Percentiles rank a stretch among this genome's conserved stretches.
phyloP scores from a whole-genome alignment of 2,329 filamentous ascomycete genomes.

The Thermoascus crustaceus region DNA sequence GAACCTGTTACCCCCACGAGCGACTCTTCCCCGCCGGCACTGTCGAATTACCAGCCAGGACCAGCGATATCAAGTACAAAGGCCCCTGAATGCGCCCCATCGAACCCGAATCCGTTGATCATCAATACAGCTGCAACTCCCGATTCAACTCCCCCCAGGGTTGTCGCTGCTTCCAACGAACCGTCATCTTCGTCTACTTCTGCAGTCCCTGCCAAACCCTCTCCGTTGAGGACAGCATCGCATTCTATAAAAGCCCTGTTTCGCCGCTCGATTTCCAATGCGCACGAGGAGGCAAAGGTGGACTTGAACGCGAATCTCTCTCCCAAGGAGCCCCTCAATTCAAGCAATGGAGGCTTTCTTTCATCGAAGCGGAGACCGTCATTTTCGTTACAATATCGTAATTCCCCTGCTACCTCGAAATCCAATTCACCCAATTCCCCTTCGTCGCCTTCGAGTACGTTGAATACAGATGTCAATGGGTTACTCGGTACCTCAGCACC shows the following conservation, averaged over 20 bases:
- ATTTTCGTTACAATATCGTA: not conserved
- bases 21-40: slow-evolving; percentile 7
- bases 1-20: slow-evolving; percentile 16
- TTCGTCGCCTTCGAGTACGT: slow-evolving; percentile 26
- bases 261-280: slow-evolving; percentile 10
- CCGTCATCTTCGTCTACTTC: slow-evolving; percentile 1
- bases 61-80: slow-evolving; percentile 1
- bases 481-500: slow-evolving; percentile 7
- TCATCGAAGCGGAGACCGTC: not conserved
- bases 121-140: slow-evolving; percentile 11
- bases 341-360: too few relatives aligned
- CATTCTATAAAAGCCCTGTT: slow-evolving; percentile 17
- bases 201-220: slow-evolving; percentile 1
- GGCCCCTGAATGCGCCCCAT: not conserved
- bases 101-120: slow-evolving; percentile 5
- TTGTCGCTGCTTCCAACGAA: not conserved
- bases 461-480: slow-evolving; percentile 14
- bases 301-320: not conserved
- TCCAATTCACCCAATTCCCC: slow-evolving; percentile 27
- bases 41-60: slow-evolving; percentile 2
- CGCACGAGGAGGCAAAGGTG: slow-evolving; percentile 2
- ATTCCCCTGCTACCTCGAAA: not conserved
- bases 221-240: slow-evolving; percentile 11
- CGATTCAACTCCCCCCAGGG: slow-evolving; percentile 5
- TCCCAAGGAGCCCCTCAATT: slow-evolving; percentile 12